Evolutionary conservation across 306 rosid genomes (phyloP), one percentile per base, ranked within the genome.

Genomic region (Nissolia schottii): DNA sequence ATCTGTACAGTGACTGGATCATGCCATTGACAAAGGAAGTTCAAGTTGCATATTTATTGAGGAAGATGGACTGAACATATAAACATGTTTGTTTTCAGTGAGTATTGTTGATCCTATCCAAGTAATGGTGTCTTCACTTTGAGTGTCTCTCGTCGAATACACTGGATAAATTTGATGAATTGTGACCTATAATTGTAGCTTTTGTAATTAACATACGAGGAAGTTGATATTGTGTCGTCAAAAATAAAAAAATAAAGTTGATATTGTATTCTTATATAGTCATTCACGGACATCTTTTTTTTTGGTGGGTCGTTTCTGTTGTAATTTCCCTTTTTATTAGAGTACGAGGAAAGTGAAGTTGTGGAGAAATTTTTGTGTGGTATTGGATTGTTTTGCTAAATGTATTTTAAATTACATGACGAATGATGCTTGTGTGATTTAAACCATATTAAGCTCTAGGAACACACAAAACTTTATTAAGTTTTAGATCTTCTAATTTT

Each of bases 1-100:
- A 86, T 84, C 85, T 95, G 0, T 91, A 95, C 59, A 83, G 93
- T 57, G 90, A 86, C 10, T 91, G 96, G 97, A 95, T 95, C 86
- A 95, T 95, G 99, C 99, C 99, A 58, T 65, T 95, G 77, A 95
- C 99, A 41, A 95, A 95, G 79, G 85, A 95, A 82, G 97, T 91
- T 73, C 97, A 91, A 85, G 89, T 91, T 80, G 89, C 88, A 3
- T 95, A 91, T 76, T 83, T 95, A 32, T 67, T 95, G 40, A 88
- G 96, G 84, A 86, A 89, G 84, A 74, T 95, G 78, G 99, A 95
- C 35, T 89, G 87, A 95, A 43, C 40, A 53, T 45, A 19, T n/a
- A n/a, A n/a, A 45, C 31, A 38, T 1, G 8, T 54, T 40, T 35
- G 14, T 51, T 71, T 41, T 38, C 62, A 24, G 25, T 55, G 4